Evolutionary conservation across 2,329 filamentous ascomycete species (phyloP).

Genomic region (Diaporthe vexans): DNA sequence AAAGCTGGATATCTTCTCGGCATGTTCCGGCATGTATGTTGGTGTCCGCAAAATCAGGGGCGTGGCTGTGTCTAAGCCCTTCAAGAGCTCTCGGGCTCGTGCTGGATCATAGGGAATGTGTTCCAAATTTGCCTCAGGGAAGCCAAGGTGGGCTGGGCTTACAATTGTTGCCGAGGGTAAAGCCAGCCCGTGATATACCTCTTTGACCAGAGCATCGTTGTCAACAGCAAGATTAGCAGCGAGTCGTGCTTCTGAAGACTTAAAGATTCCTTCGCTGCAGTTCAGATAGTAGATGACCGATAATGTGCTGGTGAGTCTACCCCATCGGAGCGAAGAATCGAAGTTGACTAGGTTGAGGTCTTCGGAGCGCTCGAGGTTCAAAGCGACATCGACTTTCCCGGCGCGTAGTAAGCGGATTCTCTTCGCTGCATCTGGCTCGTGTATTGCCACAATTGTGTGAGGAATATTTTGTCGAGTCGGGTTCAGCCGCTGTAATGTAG

Average conservation of each 20-base stretch:
- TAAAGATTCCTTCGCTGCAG: neutral
- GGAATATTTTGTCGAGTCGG: neutral
- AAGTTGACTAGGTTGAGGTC: neutral
- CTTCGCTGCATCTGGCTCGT: neutral
- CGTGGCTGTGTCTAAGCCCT: neutral
- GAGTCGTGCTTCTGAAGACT: neutral
- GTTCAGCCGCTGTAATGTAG: neutral
- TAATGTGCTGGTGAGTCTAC: neutral
- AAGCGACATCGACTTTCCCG: neutral
- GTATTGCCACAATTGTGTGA: neutral
- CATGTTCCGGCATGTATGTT: constrained; percentile 1
- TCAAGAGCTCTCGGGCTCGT: neutral
- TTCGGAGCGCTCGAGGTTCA: neutral
- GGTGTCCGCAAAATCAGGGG: neutral
- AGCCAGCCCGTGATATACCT: neutral
- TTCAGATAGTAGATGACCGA: neutral
- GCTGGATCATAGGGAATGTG: neutral
- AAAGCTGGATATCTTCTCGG: neutral
- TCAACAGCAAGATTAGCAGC: neutral
- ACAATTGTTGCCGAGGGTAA: neutral
- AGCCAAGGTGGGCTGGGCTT: constrained; percentile 1
- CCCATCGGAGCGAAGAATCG: neutral
- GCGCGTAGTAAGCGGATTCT: neutral
- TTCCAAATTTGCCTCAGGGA: neutral
- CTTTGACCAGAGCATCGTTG: neutral